phyloP scores from a whole-genome alignment of 1,284 basidiomycete species.

The Rhodotorula mucilaginosa region DNA sequence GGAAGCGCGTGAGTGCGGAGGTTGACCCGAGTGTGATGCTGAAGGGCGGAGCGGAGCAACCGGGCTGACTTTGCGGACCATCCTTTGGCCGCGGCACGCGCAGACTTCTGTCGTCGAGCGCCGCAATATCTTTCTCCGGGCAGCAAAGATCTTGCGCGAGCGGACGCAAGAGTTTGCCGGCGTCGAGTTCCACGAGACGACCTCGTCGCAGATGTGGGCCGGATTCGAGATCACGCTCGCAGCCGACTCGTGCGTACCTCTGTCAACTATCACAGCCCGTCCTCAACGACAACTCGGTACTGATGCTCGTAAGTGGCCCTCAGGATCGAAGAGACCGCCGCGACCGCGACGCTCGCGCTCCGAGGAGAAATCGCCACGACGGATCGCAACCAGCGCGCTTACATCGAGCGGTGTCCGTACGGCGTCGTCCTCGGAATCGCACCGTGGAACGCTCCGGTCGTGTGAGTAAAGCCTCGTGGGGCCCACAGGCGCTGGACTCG shows the following conservation, averaged over 20 bases:
- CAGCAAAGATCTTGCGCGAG: slow-evolving; percentile 34
- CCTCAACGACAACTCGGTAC: no score
- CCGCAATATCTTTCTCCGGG: slow-evolving; percentile 41
- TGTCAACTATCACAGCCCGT: not conserved
- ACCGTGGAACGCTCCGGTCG: slow-evolving; percentile 35
- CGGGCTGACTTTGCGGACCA: not conserved
- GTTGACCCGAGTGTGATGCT: no score
- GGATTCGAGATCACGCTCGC: slow-evolving; percentile 38
- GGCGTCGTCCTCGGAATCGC: slow-evolving; percentile 43
- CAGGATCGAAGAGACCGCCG: slow-evolving; percentile 43
- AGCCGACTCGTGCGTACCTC: slow-evolving; percentile 30
- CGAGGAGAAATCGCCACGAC: slow-evolving; percentile 41
- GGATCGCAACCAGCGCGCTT: slow-evolving; percentile 20
- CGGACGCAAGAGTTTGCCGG: slow-evolving; percentile 35
- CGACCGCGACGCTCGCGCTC: slow-evolving; percentile 36
- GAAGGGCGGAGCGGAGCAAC: no score
- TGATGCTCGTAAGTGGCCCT: no score
- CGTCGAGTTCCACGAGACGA: slow-evolving; percentile 40
- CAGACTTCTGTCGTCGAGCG: slow-evolving; percentile 37
- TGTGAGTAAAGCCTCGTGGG: not conserved
- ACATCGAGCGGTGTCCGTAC: slow-evolving; percentile 44
- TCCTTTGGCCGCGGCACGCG: not conserved
- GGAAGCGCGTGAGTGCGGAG: slow-evolving; percentile 27
- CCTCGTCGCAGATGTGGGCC: slow-evolving; percentile 32
- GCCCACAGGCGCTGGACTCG: not conserved